phyloP scores from a whole-genome alignment of 164 flowering plant species.

The Nymphaea thermarum region DNA sequence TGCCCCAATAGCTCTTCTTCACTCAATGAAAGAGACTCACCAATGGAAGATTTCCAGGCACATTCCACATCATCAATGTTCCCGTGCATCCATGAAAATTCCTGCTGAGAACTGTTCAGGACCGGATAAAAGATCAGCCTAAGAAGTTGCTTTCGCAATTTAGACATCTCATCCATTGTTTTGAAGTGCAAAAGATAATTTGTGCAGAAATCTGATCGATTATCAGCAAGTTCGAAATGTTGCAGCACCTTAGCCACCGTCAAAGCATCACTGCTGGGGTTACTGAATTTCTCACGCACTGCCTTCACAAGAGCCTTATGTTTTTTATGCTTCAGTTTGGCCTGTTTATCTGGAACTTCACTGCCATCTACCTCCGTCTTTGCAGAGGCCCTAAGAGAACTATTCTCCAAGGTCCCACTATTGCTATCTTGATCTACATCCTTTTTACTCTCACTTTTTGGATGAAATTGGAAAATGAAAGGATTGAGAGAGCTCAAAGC shows the following conservation, averaged over 20 bases:
- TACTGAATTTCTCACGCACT: slow-evolving; percentile 52
- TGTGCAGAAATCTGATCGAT: slow-evolving; percentile 46
- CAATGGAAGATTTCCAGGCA: slow-evolving; percentile 51
- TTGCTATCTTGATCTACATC: slow-evolving; percentile 20
- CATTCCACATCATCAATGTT: slow-evolving; percentile 49
- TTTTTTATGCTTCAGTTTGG: slow-evolving; percentile 44
- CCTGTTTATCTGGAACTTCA: slow-evolving; percentile 21
- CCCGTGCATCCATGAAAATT: slow-evolving; percentile 66
- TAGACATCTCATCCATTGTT: slow-evolving; percentile 97
- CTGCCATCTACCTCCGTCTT: slow-evolving; percentile 1
- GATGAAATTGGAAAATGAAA: slow-evolving; percentile 44
- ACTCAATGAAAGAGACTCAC: slow-evolving; percentile 34
- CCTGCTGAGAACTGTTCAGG: slow-evolving; percentile 18
- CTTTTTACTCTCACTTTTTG: slow-evolving; percentile 16
- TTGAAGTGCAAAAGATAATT: slow-evolving; percentile 51
- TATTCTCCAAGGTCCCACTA: slow-evolving; percentile 1
- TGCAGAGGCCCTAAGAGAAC: neutral
- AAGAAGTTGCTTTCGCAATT: slow-evolving; percentile 78
- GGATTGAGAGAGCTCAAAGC: slow-evolving; percentile 82
- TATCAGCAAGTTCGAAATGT: slow-evolving; percentile 55
- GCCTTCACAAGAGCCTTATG: slow-evolving; percentile 39
- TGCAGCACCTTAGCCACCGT: slow-evolving; percentile 71
- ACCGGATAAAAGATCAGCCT: slow-evolving; percentile 44
- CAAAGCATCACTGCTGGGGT: slow-evolving; percentile 80
- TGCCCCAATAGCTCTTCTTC: slow-evolving; percentile 76